These are phyloP conservation scores for Russula abietina DNA, from an alignment of 768 basidiomycete species.

Conservation along the genomic window DNA sequence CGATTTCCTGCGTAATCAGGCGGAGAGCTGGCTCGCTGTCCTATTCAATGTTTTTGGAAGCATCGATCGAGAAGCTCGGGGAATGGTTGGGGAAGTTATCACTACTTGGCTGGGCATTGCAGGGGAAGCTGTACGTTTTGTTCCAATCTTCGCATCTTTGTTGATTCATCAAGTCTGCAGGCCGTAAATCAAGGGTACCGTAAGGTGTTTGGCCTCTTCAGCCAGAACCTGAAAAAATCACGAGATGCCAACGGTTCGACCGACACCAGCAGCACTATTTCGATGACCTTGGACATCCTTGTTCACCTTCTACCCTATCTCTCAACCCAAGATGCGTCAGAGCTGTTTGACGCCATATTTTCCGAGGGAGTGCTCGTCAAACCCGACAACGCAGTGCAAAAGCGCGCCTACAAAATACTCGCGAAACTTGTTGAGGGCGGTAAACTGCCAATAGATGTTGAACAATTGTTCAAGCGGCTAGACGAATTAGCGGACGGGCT, in stretches of 20 bases:
- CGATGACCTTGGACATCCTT: slow-evolving; percentile 79
- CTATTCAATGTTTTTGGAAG: slow-evolving; percentile 95
- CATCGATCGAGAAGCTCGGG: slow-evolving; percentile 64
- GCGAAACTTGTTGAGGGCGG: slow-evolving; percentile 62
- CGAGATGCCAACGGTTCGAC: slow-evolving; percentile 34
- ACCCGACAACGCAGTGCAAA: slow-evolving; percentile 85
- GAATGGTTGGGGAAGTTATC: slow-evolving; percentile 83
- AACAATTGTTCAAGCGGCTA: slow-evolving; percentile 56
- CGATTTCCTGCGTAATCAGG: slow-evolving; percentile 65
- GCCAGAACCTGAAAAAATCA: slow-evolving; percentile 49
- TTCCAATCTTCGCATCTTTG: background rate
- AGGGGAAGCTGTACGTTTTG: slow-evolving; percentile 36
- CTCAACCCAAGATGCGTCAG: slow-evolving; percentile 50
- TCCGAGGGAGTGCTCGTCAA: slow-evolving; percentile 61
- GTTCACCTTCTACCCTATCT: slow-evolving; percentile 77
- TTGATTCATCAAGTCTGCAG: slow-evolving; percentile 30
- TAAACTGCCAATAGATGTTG: slow-evolving; percentile 45
- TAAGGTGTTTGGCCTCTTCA: slow-evolving; percentile 70
- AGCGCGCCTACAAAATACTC: slow-evolving; percentile 89
- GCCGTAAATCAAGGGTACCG: slow-evolving; percentile 76
- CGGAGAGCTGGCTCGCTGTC: slow-evolving; percentile 90
- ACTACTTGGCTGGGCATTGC: slow-evolving; percentile 81
- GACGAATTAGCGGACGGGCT: slow-evolving; percentile 61
- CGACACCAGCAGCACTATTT: slow-evolving; percentile 41
- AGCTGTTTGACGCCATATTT: slow-evolving; percentile 67